Evolutionary conservation across 805 yeast genomes (phyloP), one percentile per base, ranked within the genome.

Genomic region (Starmerella potacharoeniae): DNA sequence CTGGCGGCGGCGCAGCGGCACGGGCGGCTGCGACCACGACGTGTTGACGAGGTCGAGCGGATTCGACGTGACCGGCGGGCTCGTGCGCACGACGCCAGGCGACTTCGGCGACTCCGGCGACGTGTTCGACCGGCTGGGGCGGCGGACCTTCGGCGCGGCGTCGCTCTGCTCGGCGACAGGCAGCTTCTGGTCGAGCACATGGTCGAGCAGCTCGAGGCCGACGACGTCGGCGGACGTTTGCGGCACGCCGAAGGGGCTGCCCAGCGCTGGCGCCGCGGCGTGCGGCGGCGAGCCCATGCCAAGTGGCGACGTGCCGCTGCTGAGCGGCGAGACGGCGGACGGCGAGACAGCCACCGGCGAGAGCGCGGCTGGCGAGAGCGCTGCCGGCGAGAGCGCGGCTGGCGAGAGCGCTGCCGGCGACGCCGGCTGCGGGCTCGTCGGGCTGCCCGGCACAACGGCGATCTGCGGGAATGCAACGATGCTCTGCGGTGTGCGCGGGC

Each of bases 101-200:
- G 57, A 46, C 42, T 40, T 39, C 17, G 55, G 55, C 42, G 55
- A 28, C 40, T 51, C 54, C 8, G 58, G 55, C 14, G 51, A 49
- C 29, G 30, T 37, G n/a, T 49, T 7, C 29, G 56, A 31, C 16
- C 56, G 40, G 35, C 56, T 52, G 10, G 33, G 35, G 14, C 58
- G 53, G 11, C 58, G 45, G 39, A 6, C 16, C 31, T 14, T 14
- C 8, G 48, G 48, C 6, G 35, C 3, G 4, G 42, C 5, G 17
- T 44, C 30, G 9, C 28, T 30, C 41, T n/a, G 28, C n/a, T 29
- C 40, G 22, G 22, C 22, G 3, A 54, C 55, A 1, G 72, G 73
- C 30, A 68, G 61, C 49, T 62, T 60, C 59, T 67, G 66, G 47
- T 69, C 73, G 35, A 69, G 64, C 1, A 66, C 73, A 22, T 67